A percentile compares a stretch with the other conserved stretches of the same genome.
Conservation (phyloP, 441 rosid genomes). For the Euphorbia schlechtendalii region DNA sequence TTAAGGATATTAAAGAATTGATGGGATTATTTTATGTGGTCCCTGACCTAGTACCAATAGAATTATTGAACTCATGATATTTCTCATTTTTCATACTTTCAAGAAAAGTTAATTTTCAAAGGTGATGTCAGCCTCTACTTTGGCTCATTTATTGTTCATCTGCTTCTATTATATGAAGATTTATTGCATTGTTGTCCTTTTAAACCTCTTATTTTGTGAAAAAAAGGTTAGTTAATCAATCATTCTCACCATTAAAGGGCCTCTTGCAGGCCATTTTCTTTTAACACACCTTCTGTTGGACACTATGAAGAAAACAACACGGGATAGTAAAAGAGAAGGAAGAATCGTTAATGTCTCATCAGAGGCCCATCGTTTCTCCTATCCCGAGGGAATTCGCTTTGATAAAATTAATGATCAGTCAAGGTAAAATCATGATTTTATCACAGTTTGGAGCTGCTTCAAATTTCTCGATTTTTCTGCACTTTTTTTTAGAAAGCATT, state of each 20-base stretch:
- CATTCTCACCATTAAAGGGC: not conserved
- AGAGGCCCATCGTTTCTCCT: slow-evolving; percentile 37
- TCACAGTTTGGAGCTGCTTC: slow-evolving; percentile 4
- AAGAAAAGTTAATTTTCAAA: not conserved
- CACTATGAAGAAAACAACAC: slow-evolving; percentile 52
- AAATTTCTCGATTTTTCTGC: not conserved
- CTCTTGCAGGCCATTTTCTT: slow-evolving; percentile 57
- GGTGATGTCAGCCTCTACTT: not conserved
- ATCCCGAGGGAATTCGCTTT: slow-evolving; percentile 49
- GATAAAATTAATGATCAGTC: slow-evolving; percentile 44
- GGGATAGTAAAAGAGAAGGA: slow-evolving; percentile 42
- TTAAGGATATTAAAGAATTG: not conserved
- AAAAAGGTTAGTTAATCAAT: not conserved
- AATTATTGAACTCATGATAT: not conserved
- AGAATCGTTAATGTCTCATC: slow-evolving; percentile 58
- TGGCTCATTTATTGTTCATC: not conserved
- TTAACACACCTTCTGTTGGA: slow-evolving; percentile 53
- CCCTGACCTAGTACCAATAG: not conserved
- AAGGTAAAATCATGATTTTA: slow-evolving; percentile 25
- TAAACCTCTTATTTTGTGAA: not conserved
- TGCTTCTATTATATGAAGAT: not conserved
- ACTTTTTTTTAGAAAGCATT: not conserved
- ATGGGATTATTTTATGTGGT: not conserved
- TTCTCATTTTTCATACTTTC: not conserved
- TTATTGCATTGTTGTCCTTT: not conserved